These are phyloP conservation scores for Simmondsia chinensis DNA, from an alignment of 148 eudicot genomes.

Conservation along the genomic window DNA sequence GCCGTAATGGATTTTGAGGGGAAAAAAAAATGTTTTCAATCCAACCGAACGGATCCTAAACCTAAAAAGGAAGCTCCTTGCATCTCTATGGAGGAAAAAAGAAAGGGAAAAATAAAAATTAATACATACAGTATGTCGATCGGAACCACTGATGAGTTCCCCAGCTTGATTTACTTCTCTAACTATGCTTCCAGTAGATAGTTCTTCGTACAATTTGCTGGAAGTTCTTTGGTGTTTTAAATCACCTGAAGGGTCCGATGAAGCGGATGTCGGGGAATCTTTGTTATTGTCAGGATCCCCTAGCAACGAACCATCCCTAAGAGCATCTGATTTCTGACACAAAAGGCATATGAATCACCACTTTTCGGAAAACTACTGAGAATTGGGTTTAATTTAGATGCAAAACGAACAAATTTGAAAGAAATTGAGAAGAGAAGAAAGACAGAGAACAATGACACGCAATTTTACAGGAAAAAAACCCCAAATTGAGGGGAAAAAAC, in stretches of 20 bases:
- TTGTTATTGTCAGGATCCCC: slow-evolving; percentile 39
- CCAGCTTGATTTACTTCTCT: slow-evolving; percentile 65
- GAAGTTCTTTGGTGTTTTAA: slow-evolving; percentile 45
- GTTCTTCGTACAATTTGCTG: slow-evolving; percentile 58
- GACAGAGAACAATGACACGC: no score
- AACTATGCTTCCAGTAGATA: slow-evolving; percentile 60
- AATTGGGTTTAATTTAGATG: no score
- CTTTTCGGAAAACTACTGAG: no score
- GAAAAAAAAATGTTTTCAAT: no score
- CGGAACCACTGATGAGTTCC: slow-evolving; percentile 39
- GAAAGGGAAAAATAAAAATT: no score
- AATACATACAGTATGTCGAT: slow-evolving; percentile 43
- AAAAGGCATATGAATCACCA: no score
- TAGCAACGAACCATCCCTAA: slow-evolving; percentile 29
- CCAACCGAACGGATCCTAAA: no score
- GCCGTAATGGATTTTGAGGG: no score
- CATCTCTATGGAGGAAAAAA: no score
- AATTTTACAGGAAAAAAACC: no score
- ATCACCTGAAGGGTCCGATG: slow-evolving; percentile 35
- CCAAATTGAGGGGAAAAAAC: neutral
- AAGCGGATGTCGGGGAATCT: slow-evolving; percentile 43
- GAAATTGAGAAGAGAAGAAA: neutral
- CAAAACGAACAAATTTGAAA: neutral
- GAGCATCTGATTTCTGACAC: slow-evolving; percentile 43
- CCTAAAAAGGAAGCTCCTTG: no score